These are phyloP conservation scores for Phytopythium mirpurense DNA, from an alignment of 352 stramenopile genomes.

Conservation along the genomic window DNA sequence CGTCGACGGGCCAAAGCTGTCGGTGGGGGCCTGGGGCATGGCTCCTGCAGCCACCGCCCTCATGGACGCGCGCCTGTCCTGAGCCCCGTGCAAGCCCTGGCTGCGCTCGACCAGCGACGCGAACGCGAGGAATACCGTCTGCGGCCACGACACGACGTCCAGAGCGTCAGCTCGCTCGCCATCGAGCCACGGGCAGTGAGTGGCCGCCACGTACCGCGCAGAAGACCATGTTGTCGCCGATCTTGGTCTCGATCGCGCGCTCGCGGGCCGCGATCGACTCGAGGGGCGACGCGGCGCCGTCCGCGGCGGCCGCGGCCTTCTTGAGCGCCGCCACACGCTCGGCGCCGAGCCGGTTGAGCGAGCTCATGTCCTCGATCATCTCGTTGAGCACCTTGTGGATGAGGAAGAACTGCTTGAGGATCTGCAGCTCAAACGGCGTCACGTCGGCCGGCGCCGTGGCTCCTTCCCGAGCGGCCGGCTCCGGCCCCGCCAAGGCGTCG, in stretches of 20 bases:
- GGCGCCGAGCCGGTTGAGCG: conserved; percentile 30
- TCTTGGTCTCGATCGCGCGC: conserved; percentile 20
- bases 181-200: too few species aligned
- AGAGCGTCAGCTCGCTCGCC: too few species aligned
- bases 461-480: not conserved
- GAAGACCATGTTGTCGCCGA: conserved; percentile 34
- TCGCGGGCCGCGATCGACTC: conserved; percentile 9
- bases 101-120: conserved; percentile 11
- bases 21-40: not conserved
- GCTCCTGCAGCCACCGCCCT: not conserved
- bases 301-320: conserved; percentile 2
- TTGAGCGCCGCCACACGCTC: conserved; percentile 14
- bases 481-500: not conserved
- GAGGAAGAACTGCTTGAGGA: conserved; percentile 40
- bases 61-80: not conserved
- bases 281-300: not conserved
- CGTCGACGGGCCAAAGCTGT: not conserved
- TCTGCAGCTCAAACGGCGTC: conserved; percentile 19
- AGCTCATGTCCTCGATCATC: conserved; percentile 39
- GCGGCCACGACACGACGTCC: not conserved
- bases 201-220: conserved; percentile 23
- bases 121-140: conserved; percentile 13
- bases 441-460: not conserved
- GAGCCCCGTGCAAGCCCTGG: not conserved
- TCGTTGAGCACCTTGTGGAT: conserved; percentile 37